Evolutionary conservation across 2,329 filamentous ascomycete genomes (phyloP).

Genomic region (Alternaria panax): DNA sequence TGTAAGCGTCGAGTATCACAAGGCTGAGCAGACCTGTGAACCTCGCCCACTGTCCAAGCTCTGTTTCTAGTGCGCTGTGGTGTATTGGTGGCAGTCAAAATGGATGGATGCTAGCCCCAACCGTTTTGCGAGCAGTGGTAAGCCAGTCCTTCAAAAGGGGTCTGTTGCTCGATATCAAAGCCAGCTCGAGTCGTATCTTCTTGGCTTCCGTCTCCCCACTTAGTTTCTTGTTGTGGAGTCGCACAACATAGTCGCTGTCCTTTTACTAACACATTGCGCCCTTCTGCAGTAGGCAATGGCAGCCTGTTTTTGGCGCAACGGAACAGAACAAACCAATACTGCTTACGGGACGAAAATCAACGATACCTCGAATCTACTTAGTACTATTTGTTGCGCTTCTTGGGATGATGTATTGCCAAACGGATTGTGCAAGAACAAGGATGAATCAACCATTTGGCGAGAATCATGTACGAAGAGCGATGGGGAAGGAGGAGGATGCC

Average conservation of each 20-base stretch:
- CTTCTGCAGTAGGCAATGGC: background rate
- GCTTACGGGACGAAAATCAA: background rate
- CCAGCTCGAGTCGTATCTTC: background rate
- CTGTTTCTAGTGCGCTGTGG: background rate
- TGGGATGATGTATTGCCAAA: background rate
- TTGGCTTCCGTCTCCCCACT: background rate
- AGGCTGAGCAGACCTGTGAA: background rate
- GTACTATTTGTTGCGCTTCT: background rate
- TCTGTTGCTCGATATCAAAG: background rate
- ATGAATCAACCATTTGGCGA: background rate
- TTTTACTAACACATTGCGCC: background rate
- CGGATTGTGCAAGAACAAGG: background rate
- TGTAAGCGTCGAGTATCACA: background rate
- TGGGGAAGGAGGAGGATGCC: constrained; percentile 17
- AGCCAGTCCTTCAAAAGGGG: constrained; percentile 1
- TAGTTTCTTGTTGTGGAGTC: background rate
- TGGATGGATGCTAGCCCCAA: background rate
- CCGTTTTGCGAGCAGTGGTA: background rate
- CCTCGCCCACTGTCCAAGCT: background rate
- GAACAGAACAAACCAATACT: background rate
- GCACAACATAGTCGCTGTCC: too few species aligned
- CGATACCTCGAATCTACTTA: background rate
- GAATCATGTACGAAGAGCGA: constrained; percentile 13
- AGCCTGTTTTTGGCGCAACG: constrained; percentile 2
- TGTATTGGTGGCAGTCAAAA: background rate